These are phyloP conservation scores for Podila clonocystis DNA, from an alignment of 192 early-diverging fungal genomes.

Conservation along the genomic window DNA sequence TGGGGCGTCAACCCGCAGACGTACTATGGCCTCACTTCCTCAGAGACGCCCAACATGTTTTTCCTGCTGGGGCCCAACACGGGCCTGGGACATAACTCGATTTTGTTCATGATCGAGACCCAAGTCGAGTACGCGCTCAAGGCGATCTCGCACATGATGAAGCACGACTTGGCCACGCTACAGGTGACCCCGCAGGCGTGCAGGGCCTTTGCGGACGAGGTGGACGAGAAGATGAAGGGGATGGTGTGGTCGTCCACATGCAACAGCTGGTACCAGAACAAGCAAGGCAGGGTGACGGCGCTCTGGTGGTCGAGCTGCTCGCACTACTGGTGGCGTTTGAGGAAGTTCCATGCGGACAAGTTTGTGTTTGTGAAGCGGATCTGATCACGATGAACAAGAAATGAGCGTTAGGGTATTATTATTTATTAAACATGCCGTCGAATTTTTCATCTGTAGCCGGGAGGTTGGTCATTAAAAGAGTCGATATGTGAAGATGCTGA, in stretches of 20 bases:
- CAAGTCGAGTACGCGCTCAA: slow-evolving; percentile 59
- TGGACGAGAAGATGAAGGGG: slow-evolving; percentile 48
- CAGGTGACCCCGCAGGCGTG: slow-evolving; percentile 45
- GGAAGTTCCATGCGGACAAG: slow-evolving; percentile 17
- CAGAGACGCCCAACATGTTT: slow-evolving; percentile 66
- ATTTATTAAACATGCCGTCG: no score
- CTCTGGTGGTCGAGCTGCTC: slow-evolving; percentile 42
- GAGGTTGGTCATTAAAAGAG: no score
- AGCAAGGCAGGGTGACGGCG: slow-evolving; percentile 43
- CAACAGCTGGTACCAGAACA: slow-evolving; percentile 63
- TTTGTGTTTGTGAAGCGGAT: slow-evolving; percentile 18
- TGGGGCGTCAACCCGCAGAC: slow-evolving; percentile 53
- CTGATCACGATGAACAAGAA: background rate
- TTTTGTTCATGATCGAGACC: slow-evolving; percentile 62
- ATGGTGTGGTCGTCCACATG: slow-evolving; percentile 63
- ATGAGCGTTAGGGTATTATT: no score
- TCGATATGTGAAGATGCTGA: no score
- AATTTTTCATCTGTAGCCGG: no score
- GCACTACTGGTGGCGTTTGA: slow-evolving; percentile 34
- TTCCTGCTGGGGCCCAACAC: slow-evolving; percentile 63
- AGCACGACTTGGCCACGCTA: slow-evolving; percentile 46
- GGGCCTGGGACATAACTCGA: slow-evolving; percentile 58
- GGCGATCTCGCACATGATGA: slow-evolving; percentile 52
- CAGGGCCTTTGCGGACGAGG: slow-evolving; percentile 26
- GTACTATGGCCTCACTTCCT: slow-evolving; percentile 53